Conservation (phyloP, 306 rosid genomes). For the Urtica urens region DNA sequence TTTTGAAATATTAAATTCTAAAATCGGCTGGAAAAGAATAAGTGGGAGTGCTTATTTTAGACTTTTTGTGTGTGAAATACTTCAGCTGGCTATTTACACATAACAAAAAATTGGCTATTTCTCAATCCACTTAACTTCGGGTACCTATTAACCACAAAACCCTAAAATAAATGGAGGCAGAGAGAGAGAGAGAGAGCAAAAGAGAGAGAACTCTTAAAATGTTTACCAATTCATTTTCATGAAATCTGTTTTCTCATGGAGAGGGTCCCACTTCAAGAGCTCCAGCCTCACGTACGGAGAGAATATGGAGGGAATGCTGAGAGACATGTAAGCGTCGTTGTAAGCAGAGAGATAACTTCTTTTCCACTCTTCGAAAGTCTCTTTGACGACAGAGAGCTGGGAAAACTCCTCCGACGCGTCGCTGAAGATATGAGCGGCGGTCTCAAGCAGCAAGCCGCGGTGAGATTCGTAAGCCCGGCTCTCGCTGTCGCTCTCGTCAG, state of each 20-base stretch:
- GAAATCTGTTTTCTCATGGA: conserved; percentile 65
- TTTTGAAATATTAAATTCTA: too few species aligned
- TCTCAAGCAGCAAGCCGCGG: conserved; percentile 52
- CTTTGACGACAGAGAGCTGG: conserved; percentile 63
- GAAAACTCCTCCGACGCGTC: conserved; percentile 88
- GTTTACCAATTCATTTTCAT: conserved; percentile 84
- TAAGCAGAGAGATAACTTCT: conserved; percentile 53
- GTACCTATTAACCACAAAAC: too few species aligned
- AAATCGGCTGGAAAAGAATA: too few species aligned
- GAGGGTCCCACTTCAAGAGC: conserved; percentile 96
- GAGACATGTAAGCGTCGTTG: conserved; percentile 78
- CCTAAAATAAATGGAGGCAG: not conserved
- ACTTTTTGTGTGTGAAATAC: too few species aligned
- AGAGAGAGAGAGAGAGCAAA: conserved; percentile 9
- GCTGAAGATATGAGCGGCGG: conserved; percentile 73
- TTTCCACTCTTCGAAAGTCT: conserved; percentile 85
- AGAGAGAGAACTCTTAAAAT: too few species aligned
- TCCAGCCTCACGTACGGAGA: conserved; percentile 92
- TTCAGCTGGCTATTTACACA: too few species aligned
- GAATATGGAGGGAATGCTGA: conserved; percentile 75
- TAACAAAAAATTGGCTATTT: too few species aligned
- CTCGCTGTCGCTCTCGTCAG: conserved; percentile 94
- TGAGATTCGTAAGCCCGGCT: conserved; percentile 56
- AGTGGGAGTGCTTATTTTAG: too few species aligned
- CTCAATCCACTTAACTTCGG: too few species aligned